Evolutionary conservation across 257 asterid species (phyloP).

Genomic region (Cruciata laevipes): DNA sequence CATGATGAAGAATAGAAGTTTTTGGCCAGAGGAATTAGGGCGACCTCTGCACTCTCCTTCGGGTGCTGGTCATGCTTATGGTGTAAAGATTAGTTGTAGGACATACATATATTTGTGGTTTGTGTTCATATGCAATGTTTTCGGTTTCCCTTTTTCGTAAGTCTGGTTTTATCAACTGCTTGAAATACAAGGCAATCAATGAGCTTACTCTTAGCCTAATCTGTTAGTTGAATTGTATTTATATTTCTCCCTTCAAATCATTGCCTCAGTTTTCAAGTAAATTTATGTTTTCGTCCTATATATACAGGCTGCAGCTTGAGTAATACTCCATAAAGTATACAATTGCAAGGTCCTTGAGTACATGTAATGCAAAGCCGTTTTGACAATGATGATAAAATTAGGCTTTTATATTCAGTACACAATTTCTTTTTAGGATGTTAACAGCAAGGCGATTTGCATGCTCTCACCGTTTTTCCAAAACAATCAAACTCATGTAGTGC

Average conservation of each 20-base stretch:
- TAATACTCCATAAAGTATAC: no score
- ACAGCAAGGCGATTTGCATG: no score
- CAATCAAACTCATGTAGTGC: no score
- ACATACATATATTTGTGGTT: no score
- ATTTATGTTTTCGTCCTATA: neutral
- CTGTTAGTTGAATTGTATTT: conserved; percentile 4
- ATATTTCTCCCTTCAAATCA: neutral
- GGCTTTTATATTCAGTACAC: no score
- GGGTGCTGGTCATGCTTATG: neutral
- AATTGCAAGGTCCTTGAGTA: no score
- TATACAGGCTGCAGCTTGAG: no score
- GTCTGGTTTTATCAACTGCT: neutral
- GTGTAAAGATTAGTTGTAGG: conserved; percentile 11
- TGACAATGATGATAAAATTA: no score
- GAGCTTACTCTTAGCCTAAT: conserved; percentile 3
- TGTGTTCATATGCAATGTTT: conserved; percentile 2
- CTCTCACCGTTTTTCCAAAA: no score
- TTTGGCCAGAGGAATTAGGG: neutral
- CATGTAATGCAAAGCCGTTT: no score
- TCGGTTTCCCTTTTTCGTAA: conserved; percentile 1
- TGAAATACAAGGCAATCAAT: neutral
- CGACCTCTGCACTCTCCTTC: neutral
- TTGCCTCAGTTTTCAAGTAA: neutral
- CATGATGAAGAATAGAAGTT: conserved; percentile 1
- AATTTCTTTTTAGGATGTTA: no score